These are phyloP conservation scores for Myxozyma melibiosi DNA, from an alignment of 805 yeast species.

Conservation along the genomic window DNA sequence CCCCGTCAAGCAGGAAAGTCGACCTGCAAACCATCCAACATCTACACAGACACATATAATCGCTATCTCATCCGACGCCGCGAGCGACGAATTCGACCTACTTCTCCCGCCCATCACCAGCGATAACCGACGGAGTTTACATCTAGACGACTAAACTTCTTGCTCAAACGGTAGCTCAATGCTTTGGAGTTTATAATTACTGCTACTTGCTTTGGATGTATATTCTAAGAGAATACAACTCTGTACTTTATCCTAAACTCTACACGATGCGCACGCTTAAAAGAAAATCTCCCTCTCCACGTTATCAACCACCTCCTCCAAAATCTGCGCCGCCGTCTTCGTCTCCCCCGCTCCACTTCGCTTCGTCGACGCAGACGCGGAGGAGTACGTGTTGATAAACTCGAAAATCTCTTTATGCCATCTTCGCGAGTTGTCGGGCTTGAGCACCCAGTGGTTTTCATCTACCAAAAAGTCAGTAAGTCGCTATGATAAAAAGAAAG, in stretches of 20 bases:
- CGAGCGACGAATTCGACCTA: background rate
- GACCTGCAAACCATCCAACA: background rate
- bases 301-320: slow-evolving; percentile 12
- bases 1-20: too few species aligned
- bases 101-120: background rate
- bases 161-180: too few species aligned
- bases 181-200: too few species aligned
- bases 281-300: slow-evolving; percentile 15
- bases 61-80: background rate
- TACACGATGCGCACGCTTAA: background rate
- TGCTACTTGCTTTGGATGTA: background rate
- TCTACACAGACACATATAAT: background rate
- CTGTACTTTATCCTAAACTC: background rate
- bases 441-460: slow-evolving; percentile 38
- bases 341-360: background rate
- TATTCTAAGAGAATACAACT: background rate
- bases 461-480: slow-evolving; percentile 14
- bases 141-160: background rate
- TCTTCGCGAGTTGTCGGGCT: slow-evolving; percentile 36
- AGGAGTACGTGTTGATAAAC: slow-evolving; percentile 26
- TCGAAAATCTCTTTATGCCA: slow-evolving; percentile 38
- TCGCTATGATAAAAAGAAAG: background rate
- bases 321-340: slow-evolving; percentile 4
- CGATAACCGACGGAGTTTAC: slow-evolving; percentile 7
- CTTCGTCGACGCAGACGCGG: background rate